Conservation (phyloP, 352 stramenopile genomes). For the Globisporangium viniferum region DNA sequence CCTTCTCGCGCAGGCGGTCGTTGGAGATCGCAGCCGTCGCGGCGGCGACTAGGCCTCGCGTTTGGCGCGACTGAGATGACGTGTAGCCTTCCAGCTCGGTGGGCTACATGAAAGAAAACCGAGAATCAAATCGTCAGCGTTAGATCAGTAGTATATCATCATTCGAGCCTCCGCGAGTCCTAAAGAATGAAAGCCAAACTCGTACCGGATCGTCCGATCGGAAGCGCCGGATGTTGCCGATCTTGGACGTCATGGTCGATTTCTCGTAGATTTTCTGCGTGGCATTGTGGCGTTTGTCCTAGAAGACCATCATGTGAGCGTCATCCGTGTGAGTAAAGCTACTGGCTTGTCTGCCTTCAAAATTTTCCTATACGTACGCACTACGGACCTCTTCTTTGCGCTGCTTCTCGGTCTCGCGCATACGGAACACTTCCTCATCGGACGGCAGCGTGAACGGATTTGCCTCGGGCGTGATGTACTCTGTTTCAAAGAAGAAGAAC, state of each 20-base stretch:
- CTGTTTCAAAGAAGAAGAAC: constrained; percentile 14
- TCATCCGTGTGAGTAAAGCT: neutral
- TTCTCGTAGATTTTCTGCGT: constrained; percentile 91
- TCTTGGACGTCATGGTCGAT: constrained; percentile 70
- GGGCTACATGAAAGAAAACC: constrained; percentile 19
- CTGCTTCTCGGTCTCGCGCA: constrained; percentile 90
- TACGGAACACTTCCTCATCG: constrained; percentile 94
- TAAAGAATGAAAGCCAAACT: neutral
- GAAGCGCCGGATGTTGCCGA: constrained; percentile 79
- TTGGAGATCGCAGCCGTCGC: constrained; percentile 81
- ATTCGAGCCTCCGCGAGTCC: too few relatives aligned
- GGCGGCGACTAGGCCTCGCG: constrained; percentile 69
- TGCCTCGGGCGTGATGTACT: constrained; percentile 40
- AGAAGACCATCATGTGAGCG: neutral
- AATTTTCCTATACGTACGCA: neutral
- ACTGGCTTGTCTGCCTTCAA: neutral
- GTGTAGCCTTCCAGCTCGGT: constrained; percentile 50
- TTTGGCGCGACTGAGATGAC: constrained; percentile 69
- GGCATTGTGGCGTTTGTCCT: constrained; percentile 59
- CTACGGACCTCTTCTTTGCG: constrained; percentile 64
- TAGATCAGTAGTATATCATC: too few relatives aligned
- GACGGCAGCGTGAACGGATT: constrained; percentile 92
- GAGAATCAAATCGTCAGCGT: neutral
- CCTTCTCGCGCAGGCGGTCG: constrained; percentile 89
- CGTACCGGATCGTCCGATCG: constrained; percentile 57